Evolutionary conservation across 495 filamentous ascomycete genomes (phyloP).

Genomic region (Xylaria telfairii): DNA sequence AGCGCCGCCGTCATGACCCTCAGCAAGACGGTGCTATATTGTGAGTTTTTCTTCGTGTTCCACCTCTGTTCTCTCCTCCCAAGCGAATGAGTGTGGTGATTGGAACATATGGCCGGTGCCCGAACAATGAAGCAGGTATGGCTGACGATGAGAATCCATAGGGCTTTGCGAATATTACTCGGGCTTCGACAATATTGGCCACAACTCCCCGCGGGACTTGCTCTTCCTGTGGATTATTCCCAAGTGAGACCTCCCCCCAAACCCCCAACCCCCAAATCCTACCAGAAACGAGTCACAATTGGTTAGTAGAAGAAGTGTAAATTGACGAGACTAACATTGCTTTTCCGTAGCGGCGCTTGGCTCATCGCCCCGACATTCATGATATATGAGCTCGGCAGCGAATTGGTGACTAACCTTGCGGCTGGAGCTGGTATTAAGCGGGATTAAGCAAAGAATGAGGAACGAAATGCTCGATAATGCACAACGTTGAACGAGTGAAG

Average conservation of each 20-base stretch:
- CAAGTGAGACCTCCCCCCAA: too few relatives aligned
- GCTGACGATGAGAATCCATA: slow-evolving; percentile 38
- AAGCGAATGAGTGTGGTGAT: neutral
- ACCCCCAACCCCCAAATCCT: slow-evolving; percentile 11
- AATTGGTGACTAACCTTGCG: slow-evolving; percentile 71
- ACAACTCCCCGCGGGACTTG: slow-evolving; percentile 66
- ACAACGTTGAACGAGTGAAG: neutral
- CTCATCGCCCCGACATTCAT: slow-evolving; percentile 74
- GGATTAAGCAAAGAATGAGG: slow-evolving; percentile 31
- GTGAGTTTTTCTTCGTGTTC: slow-evolving; percentile 55
- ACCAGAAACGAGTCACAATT: neutral
- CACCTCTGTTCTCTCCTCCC: neutral
- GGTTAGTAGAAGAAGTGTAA: neutral
- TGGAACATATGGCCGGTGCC: neutral
- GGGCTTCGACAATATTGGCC: slow-evolving; percentile 78
- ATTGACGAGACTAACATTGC: slow-evolving; percentile 13
- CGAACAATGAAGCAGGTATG: slow-evolving; percentile 11
- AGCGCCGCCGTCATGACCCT: slow-evolving; percentile 78
- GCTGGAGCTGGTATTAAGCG: slow-evolving; percentile 29
- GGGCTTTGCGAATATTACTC: slow-evolving; percentile 80
- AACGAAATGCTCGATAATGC: neutral
- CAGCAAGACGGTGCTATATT: slow-evolving; percentile 87
- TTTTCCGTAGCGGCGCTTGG: slow-evolving; percentile 71
- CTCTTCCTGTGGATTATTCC: slow-evolving; percentile 77
- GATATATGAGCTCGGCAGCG: slow-evolving; percentile 69